A percentile compares a stretch with the other conserved stretches of the same genome.
Conservation (phyloP, 305 asterid genomes). For the Fraxinus sp. region DNA sequence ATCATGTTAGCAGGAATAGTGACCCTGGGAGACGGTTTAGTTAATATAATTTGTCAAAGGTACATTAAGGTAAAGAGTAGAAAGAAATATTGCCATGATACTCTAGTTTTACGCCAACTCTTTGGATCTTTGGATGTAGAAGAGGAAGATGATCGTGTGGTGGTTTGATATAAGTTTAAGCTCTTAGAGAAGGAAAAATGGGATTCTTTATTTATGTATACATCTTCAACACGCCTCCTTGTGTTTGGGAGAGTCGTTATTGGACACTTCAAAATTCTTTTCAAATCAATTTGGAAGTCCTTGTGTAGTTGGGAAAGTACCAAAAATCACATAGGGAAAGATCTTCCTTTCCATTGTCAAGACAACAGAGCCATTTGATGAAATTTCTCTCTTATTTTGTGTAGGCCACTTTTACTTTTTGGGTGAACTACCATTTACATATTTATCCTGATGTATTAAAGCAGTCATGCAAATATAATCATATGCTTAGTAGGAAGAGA, state of each 20-base stretch:
- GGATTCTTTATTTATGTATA: background rate
- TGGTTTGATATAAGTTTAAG: background rate
- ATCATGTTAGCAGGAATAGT: background rate
- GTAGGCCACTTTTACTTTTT: background rate
- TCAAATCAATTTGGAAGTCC: background rate
- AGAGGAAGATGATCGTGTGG: background rate
- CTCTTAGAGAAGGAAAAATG: background rate
- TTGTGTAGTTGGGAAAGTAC: slow-evolving; percentile 7
- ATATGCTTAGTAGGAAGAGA: background rate
- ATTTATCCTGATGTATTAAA: background rate
- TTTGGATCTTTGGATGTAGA: background rate
- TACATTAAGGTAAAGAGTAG: background rate
- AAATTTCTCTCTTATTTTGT: background rate
- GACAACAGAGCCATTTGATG: background rate
- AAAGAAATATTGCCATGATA: background rate
- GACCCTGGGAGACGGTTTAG: slow-evolving; percentile 7
- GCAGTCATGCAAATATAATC: background rate
- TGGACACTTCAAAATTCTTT: background rate
- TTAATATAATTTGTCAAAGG: background rate
- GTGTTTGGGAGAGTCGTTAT: background rate
- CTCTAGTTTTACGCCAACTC: background rate
- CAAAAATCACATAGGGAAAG: slow-evolving; percentile 9
- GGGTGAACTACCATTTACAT: background rate
- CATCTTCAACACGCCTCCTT: background rate
- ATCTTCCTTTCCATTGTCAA: background rate